Evolutionary conservation across 306 rosid genomes (phyloP), one percentile per base, ranked within the genome.

Genomic region (Pyrus communis): DNA sequence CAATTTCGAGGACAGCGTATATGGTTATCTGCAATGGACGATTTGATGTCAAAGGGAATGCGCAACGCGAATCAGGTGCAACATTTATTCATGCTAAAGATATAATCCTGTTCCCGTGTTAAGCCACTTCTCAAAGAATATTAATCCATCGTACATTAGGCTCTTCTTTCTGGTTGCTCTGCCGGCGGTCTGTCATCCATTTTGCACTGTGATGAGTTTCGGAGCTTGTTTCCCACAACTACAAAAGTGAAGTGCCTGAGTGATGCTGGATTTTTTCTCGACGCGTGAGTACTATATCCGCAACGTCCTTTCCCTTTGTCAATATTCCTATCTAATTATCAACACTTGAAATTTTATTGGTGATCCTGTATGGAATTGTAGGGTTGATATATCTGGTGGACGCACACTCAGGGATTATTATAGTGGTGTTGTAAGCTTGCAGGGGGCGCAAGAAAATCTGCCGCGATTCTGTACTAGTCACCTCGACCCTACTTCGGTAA

Each of bases 151-250:
- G 17, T 14, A 17, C 8, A 1, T 49, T 49, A 49, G 55, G 96
- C 96, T 79, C 89, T 93, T 84, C 93, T 93, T 62, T 85, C 96
- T 1, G 98, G 96, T 69, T 91, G 98, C 82, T 93, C 96, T 21
- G 98, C 96, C 0, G 98, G 98, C 25, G 96, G 96, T 61, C 77
- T 90, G 64, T 91, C 98, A 31, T 76, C 98, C 30, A 90, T 93
- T 55, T 73, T 93, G 79, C 98, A 93, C 78, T 93, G 96, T 59
- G 94, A 93, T 67, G 88, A 86, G 74, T 93, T 93, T 52, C 84
- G 83, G 63, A 81, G 73, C 67, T 80, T 87, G 31, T 84, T 93
- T 73, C 93, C 89, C 13, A 63, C 49, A 51, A 84, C 82, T 76
- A 85, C 88, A 51, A 85, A 52, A 93, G 96, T 93, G 54, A 93